phyloP scores from a whole-genome alignment of 495 filamentous ascomycete genomes.

The Durotheca rogersii region DNA sequence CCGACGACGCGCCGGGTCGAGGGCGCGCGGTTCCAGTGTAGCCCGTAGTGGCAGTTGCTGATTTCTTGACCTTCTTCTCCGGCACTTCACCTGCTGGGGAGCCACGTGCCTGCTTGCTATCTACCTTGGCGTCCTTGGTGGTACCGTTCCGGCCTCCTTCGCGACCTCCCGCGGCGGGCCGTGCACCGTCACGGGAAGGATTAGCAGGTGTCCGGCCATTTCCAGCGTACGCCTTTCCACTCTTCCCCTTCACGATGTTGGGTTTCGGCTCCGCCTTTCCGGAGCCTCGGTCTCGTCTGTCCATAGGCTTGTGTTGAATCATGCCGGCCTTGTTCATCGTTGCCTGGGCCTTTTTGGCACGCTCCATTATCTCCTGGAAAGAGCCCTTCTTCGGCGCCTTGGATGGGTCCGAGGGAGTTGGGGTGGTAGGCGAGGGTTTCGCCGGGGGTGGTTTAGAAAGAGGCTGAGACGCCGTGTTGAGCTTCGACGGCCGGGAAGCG shows the following conservation, averaged over 20 bases:
- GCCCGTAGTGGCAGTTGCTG: constrained; percentile 56
- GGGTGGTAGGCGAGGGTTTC: constrained; percentile 30
- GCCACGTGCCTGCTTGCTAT: constrained; percentile 16
- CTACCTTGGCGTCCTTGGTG: constrained; percentile 14
- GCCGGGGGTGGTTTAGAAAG: constrained; percentile 21
- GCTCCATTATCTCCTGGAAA: constrained; percentile 67
- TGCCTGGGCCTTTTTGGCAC: constrained; percentile 57
- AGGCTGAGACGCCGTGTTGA: constrained; percentile 15
- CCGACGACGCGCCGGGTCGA: constrained; percentile 35
- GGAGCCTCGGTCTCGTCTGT: constrained; percentile 48
- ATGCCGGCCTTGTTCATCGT: constrained; percentile 50
- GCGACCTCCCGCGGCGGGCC: constrained; percentile 20
- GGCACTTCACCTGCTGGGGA: constrained; percentile 22
- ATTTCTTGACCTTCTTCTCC: constrained; percentile 59
- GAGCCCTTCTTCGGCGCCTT: constrained; percentile 63
- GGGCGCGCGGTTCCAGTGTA: constrained; percentile 58
- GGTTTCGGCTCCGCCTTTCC: constrained; percentile 40
- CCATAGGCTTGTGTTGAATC: constrained; percentile 58
- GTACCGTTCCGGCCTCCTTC: constrained; percentile 25
- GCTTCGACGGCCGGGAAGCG: constrained; percentile 18
- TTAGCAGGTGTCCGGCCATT: constrained; percentile 24
- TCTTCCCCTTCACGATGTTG: constrained; percentile 20
- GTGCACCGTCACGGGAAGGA: constrained; percentile 22
- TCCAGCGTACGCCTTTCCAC: constrained; percentile 25
- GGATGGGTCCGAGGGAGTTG: constrained; percentile 30